A percentile compares a stretch with the other conserved stretches of the same genome.
Conservation (phyloP, 2,329 filamentous ascomycete species). For the Neofusicoccum ribis region DNA sequence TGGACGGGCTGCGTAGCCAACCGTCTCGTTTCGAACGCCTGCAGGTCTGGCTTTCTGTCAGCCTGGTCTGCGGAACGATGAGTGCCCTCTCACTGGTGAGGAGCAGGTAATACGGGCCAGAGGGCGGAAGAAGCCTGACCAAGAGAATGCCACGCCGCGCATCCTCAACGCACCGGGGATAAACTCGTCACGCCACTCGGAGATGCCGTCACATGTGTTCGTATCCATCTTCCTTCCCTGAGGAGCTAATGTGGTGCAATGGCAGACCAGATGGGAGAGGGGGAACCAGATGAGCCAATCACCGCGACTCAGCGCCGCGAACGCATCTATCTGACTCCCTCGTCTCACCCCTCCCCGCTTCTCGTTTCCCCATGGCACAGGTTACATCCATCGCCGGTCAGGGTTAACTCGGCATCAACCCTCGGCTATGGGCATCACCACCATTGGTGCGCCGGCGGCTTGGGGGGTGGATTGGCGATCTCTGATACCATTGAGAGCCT, state of each 20-base stretch:
- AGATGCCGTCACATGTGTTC: background rate
- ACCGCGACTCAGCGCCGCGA: background rate
- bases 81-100: background rate
- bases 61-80: background rate
- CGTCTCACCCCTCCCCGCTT: slow-evolving; percentile 7
- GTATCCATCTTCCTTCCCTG: slow-evolving; percentile 3
- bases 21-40: background rate
- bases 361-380: background rate
- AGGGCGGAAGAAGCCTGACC: background rate
- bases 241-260: slow-evolving; percentile 7
- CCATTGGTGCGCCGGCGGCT: background rate
- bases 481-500: background rate
- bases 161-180: background rate
- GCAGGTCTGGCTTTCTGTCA: slow-evolving; percentile 8
- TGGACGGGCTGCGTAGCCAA: background rate
- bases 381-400: slow-evolving; percentile 6
- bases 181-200: slow-evolving; percentile 2
- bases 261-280: background rate
- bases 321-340: slow-evolving; percentile 10
- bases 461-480: background rate
- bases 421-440: background rate
- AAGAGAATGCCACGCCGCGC: background rate
- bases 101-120: background rate
- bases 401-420: background rate
- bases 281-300: background rate